Evolutionary conservation across 768 basidiomycete species (phyloP), one percentile per base, ranked within the genome.

Genomic region (Hygrocybe punicea): DNA sequence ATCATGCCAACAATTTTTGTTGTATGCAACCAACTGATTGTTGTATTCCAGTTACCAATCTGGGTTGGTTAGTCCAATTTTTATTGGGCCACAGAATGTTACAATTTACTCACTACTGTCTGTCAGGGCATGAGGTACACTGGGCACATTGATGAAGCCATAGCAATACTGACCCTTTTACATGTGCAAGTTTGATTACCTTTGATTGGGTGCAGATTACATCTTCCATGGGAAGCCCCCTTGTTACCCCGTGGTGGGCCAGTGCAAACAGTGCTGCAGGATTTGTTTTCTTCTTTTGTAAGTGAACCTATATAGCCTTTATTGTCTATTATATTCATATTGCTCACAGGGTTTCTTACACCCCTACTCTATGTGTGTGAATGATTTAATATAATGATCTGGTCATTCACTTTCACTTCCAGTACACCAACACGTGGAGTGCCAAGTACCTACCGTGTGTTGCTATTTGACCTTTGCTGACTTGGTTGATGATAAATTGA

Each of bases 211-310:
- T 84, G 1, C 69, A 79, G 72, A 84, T 85, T 56, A 81, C n/a
- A n/a, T n/a, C 84, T 9, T 88, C 84, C 65, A 83, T 83, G 52
- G 82, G 81, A n/a, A 83, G 82, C 21, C 90, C 90, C 0, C 82
- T 92, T 47, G 84, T 86, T 5, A 84, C 86, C 9, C 90, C 90
- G 1, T 92, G 88, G 87, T 90, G 87, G 87, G 87, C 87, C 2
- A 82, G 85, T 65, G 87, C 85, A 8, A 90, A 91, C 68, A 75
- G 89, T 53, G 69, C 78, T 2, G 72, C 65, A 49, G 83, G 86
- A 24, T 85, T 90, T 62, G 71, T 84, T 4, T 77, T 86, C 70
- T 81, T 91, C 72, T 87, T 85, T 72, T 91, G 84, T 77, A 55
- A 60, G 75, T 42, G 24, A 65, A 37, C 8, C 36, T 47, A 17